Evolutionary conservation across 441 rosid species (phyloP), one percentile per base, ranked within the genome.

Genomic region (Dalechampia spathulata): DNA sequence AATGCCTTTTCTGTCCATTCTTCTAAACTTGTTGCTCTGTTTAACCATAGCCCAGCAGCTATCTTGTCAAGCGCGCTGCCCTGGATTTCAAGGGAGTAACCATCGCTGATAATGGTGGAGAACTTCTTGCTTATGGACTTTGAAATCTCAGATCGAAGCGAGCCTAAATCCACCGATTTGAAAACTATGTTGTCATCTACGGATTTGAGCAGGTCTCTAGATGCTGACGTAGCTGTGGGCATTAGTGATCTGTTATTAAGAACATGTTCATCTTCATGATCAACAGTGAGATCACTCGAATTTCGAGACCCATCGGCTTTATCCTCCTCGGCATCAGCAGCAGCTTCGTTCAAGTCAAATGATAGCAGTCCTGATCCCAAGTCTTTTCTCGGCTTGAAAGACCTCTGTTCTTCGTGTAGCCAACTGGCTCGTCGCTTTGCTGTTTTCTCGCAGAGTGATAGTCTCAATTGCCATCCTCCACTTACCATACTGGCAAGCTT

Each of bases 281-380:
- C 96, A 7, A 78, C 56, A 0, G 99, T 93, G 32, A 93, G 76
- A 71, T 85, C 97, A 17, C 99, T 93, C 0, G 97, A 92, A 42
- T 89, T 85, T 61, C 54, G 85, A 5, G 96, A 85, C 7, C 94
- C 96, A 25, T 85, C 87, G 1, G 79, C 76, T 75, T 71, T 75
- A 55, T 86, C 90, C 10, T 80, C 86, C 13, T 73, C 83, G 13
- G n/a, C n/a, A n/a, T 79, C 34, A 30, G 4, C 83, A 0, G 82
- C 96, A 4, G 85, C 75, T 67, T 86, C 91, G 37, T 93, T 93
- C 48, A 93, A 73, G 50, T 93, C 99, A 3, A 93, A 89, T 28
- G 86, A 74, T n/a, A n/a, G n/a, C 1, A 80, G 55, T 0, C 42
- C 66, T 5, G 65, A 57, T 30, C 70, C 72, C 0, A 52, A 59